These are phyloP conservation scores for Solanum lycopersicoides DNA, from an alignment of 257 asterid genomes.

Conservation along the genomic window DNA sequence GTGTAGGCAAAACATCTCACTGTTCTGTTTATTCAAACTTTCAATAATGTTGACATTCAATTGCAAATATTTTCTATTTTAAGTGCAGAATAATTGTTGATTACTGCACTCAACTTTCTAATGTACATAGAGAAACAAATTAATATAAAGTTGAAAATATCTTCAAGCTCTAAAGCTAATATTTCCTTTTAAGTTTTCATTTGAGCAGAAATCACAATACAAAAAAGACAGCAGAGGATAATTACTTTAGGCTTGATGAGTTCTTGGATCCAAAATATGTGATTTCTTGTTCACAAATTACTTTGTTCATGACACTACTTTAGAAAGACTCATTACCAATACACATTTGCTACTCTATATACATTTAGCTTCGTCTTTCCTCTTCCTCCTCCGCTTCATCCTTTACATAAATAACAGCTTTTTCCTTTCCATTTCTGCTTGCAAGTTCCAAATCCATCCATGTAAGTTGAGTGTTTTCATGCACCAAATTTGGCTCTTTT, in stretches of 20 bases:
- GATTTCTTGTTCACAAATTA: background rate
- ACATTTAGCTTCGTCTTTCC: background rate
- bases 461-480: background rate
- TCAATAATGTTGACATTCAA: background rate
- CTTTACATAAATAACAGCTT: background rate
- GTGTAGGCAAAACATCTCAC: background rate
- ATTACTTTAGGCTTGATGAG: background rate
- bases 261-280: background rate
- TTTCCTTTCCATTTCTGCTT: background rate
- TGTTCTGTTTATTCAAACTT: background rate
- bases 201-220: background rate
- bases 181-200: background rate
- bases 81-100: too few relatives aligned
- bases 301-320: background rate
- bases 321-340: background rate
- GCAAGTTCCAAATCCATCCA: constrained; percentile 3
- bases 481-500: background rate
- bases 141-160: background rate
- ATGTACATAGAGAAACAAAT: background rate
- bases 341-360: background rate
- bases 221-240: background rate
- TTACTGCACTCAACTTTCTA: background rate
- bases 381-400: background rate
- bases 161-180: background rate
- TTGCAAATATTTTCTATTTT: background rate